These are phyloP conservation scores for Phytophthora litchii DNA, from an alignment of 352 stramenopile species.

Conservation along the genomic window DNA sequence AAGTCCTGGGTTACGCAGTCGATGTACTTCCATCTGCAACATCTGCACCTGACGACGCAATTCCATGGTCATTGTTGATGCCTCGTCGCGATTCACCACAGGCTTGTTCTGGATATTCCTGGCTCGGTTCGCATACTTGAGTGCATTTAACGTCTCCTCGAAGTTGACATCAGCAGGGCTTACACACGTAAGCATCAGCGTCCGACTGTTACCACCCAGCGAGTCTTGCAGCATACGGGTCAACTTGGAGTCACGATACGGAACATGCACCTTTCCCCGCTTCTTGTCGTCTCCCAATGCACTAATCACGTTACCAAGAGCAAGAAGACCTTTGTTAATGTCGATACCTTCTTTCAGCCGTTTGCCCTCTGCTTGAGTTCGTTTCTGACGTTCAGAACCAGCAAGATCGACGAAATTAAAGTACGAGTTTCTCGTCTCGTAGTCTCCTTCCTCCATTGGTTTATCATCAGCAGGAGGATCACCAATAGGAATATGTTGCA, in stretches of 20 bases:
- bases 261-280: conserved; percentile 91
- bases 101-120: conserved; percentile 92
- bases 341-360: conserved; percentile 96
- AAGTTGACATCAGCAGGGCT: conserved; percentile 92
- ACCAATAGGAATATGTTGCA: conserved; percentile 75
- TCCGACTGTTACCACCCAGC: conserved; percentile 92
- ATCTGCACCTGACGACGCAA: conserved; percentile 79
- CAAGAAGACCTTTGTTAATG: conserved; percentile 98
- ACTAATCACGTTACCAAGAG: conserved; percentile 98
- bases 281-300: conserved; percentile 93
- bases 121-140: conserved; percentile 93
- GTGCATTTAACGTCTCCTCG: conserved; percentile 91
- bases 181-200: conserved; percentile 93
- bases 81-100: conserved; percentile 86
- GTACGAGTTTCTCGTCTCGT: conserved; percentile 82
- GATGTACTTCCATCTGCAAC: conserved; percentile 84
- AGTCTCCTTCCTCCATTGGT: conserved; percentile 56
- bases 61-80: conserved; percentile 72
- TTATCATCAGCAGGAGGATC: conserved; percentile 42
- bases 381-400: conserved; percentile 94
- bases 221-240: conserved; percentile 94
- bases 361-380: conserved; percentile 92
- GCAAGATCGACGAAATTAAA: conserved; percentile 94
- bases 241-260: conserved; percentile 95
- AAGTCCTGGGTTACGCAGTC: conserved; percentile 78